Evolutionary conservation across 164 flowering plant species (phyloP).

Genomic region (Liriodendron chinense): DNA sequence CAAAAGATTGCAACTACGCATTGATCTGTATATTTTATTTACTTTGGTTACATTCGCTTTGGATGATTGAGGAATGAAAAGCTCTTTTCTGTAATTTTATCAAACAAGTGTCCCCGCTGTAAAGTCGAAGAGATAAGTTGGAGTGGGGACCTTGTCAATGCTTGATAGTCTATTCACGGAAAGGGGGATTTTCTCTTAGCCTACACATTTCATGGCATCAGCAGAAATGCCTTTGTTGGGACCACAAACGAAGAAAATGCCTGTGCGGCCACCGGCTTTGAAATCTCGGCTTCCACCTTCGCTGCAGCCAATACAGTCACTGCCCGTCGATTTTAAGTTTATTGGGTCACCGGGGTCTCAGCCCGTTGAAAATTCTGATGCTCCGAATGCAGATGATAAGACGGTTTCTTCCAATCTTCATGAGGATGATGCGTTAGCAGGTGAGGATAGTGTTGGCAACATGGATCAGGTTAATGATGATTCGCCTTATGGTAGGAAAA

Average conservation of each 20-base stretch:
- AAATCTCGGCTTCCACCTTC: constrained; percentile 30
- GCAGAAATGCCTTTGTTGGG: constrained; percentile 17
- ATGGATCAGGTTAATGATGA: constrained; percentile 47
- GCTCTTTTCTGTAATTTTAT: constrained; percentile 18
- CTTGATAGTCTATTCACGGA: constrained; percentile 24
- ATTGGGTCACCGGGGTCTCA: constrained; percentile 26
- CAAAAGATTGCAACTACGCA: not conserved
- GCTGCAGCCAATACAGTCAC: constrained; percentile 45
- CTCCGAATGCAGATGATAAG: constrained; percentile 5
- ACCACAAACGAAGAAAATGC: constrained; percentile 25
- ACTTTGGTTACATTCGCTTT: constrained; percentile 8
- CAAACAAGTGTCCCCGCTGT: constrained; percentile 39
- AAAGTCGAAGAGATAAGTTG: constrained; percentile 22
- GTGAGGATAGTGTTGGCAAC: constrained; percentile 14
- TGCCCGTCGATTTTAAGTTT: constrained; percentile 54
- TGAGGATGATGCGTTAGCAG: constrained; percentile 25
- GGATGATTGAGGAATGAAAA: constrained; percentile 21
- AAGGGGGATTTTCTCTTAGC: constrained; percentile 11
- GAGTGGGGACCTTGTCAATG: constrained; percentile 41
- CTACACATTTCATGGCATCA: constrained; percentile 22
- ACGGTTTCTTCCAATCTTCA: constrained; percentile 12
- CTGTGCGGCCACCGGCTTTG: constrained; percentile 16
- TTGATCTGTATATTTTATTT: not conserved
- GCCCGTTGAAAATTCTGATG: not conserved
- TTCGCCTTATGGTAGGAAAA: constrained; percentile 55